Evolutionary conservation across 495 filamentous ascomycete genomes (phyloP).

Genomic region (Trichoderma virens): DNA sequence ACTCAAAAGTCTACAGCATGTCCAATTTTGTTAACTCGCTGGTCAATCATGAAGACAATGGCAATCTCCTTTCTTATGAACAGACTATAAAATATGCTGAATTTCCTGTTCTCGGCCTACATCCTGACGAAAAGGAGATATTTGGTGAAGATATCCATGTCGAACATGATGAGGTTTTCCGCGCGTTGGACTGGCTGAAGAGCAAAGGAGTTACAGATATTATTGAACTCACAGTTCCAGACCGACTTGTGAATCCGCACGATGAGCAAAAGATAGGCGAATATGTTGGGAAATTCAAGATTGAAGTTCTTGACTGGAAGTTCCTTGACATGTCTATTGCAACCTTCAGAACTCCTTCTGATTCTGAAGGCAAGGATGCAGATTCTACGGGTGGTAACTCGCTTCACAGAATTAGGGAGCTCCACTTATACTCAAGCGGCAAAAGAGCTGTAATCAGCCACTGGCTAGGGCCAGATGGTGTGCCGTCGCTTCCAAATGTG

Average conservation of each 20-base stretch:
- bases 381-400: too few relatives aligned
- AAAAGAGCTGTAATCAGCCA: background rate
- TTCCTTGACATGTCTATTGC: conserved; percentile 1
- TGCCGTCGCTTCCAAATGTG: background rate
- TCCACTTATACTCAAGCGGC: conserved; percentile 2
- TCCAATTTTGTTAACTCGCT: background rate
- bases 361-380: too few relatives aligned
- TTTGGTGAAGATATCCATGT: background rate
- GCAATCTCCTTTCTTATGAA: background rate
- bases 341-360: background rate
- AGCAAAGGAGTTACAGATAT: background rate
- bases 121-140: background rate
- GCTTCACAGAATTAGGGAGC: background rate
- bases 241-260: background rate
- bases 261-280: background rate
- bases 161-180: background rate
- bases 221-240: background rate
- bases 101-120: background rate
- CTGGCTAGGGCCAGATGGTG: background rate
- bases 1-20: background rate
- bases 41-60: background rate
- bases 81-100: background rate
- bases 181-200: background rate
- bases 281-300: background rate
- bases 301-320: background rate